Base-by-base conservation (phyloP, 2,329 filamentous ascomycete species). In the Alternaria panax region DNA sequence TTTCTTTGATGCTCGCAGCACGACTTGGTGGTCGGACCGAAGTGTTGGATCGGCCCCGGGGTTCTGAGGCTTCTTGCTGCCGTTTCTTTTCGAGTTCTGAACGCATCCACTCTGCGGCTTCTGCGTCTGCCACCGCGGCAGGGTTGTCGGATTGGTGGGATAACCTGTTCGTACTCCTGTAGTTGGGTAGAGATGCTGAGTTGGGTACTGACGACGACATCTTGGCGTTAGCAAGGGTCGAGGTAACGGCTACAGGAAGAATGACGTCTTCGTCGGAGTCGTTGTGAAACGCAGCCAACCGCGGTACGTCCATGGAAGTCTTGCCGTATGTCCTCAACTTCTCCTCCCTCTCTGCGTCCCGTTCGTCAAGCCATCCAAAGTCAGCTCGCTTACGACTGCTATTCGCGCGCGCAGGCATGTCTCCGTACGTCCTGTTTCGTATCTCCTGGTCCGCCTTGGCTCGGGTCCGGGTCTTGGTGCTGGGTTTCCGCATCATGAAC, bases 51-150 rank as follows among this genome's bases (percentile, higher is more conserved):
- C 65, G 64, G 25, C 64, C 54, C 24, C 67, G 68, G 22, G 70
- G 63, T 12, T 74, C 66, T 2, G 66, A 62, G 11, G 60, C 57
- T 16, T 71, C 64, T 20, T 69, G 66, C 25, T 66, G 67, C 46
- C 76, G 72, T 66, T 77, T 82, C 55, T 80, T 82, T 51, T 80
- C 80, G 30, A 79, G 65, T 60, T 82, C 79, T 34, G 72, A 67
- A 16, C 75, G 77, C 79, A 82, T 81, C 80, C 80, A 81, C 38
- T 81, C 80, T 3, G 75, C 71, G 38, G 80, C 75, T 14, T 75
- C 69, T 9, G 75, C 71, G 51, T 81, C 79, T 22, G 78, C 73
- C 42, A 76, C 72, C n/a, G 76, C 74, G 2, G 72, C 68, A n/a
- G 74, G 70, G 36, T 60, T 69, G 2, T 75, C 63, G 12, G 75